A percentile compares a stretch with the other conserved stretches of the same genome.
These are phyloP conservation scores for Xylaria sp. DNA, from an alignment of 2,329 filamentous ascomycete species.

Conservation along the genomic window DNA sequence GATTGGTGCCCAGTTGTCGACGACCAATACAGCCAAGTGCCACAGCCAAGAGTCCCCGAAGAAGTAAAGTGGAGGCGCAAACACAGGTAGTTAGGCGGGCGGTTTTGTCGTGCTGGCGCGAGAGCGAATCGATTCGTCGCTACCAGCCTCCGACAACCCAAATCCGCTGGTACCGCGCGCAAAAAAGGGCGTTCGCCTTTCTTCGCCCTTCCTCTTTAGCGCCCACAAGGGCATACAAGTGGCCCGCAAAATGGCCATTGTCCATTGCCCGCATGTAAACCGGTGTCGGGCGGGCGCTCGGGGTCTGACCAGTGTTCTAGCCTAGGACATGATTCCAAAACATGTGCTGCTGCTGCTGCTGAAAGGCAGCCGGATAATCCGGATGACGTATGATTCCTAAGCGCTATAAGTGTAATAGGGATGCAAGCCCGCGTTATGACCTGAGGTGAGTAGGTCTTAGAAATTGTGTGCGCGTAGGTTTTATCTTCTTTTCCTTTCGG, in stretches of 20 bases:
- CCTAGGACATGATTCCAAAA: constrained; percentile 21
- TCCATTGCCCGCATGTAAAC: not conserved
- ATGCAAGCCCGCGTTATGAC: constrained; percentile 3
- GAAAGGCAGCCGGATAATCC: constrained; percentile 23
- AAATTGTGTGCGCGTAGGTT: constrained; percentile 28
- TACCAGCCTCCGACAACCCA: not conserved
- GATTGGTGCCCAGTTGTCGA: constrained; percentile 2
- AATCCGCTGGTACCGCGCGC: constrained; percentile 33
- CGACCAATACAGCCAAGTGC: not conserved
- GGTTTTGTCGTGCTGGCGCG: constrained; percentile 23
- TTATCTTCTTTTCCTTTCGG: constrained; percentile 10
- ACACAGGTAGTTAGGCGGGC: not conserved
- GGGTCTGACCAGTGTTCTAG: constrained; percentile 20
- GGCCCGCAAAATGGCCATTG: constrained; percentile 17
- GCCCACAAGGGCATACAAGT: constrained; percentile 15
- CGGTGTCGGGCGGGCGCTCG: not conserved
- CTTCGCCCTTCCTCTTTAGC: constrained; percentile 14
- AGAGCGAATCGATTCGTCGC: constrained; percentile 30
- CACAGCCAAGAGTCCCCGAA: not conserved
- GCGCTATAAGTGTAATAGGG: constrained; percentile 26
- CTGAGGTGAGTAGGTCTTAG: not conserved
- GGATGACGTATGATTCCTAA: constrained; percentile 28
- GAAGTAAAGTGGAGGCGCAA: not conserved
- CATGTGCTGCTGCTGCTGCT: not conserved
- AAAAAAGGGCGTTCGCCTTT: constrained; percentile 4